These are phyloP conservation scores for Blastobotrys arbuscula DNA, from an alignment of 1,139 yeast species.

Conservation along the genomic window DNA sequence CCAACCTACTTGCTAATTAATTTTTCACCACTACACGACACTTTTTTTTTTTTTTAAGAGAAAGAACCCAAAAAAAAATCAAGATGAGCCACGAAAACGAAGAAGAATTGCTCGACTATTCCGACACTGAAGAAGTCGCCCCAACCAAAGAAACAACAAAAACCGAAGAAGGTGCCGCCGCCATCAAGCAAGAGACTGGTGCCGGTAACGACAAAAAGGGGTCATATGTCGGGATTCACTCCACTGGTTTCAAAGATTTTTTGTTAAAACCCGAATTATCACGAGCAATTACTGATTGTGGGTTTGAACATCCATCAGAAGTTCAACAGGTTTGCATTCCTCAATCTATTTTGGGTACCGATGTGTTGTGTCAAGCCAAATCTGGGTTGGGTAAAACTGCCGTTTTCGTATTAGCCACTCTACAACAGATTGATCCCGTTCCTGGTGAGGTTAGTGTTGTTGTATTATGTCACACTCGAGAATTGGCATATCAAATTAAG, in stretches of 20 bases:
- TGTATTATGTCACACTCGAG: slow-evolving; percentile 97
- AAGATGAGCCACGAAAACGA: slow-evolving; percentile 80
- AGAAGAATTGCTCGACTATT: slow-evolving; percentile 98
- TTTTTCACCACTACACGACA: slow-evolving; percentile 1
- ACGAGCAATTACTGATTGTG: slow-evolving; percentile 98
- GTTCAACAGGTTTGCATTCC: slow-evolving; percentile 99
- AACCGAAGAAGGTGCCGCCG: slow-evolving; percentile 22
- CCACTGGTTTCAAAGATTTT: slow-evolving; percentile 98
- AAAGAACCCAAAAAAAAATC: background rate
- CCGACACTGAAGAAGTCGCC: slow-evolving; percentile 94
- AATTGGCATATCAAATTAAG: slow-evolving; percentile 95
- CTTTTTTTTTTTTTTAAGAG: background rate
- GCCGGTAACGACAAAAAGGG: slow-evolving; percentile 74
- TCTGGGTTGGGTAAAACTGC: slow-evolving; percentile 99
- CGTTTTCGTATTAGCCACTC: slow-evolving; percentile 89
- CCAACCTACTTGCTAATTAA: too few species aligned
- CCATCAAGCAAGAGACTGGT: slow-evolving; percentile 40
- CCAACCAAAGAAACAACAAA: slow-evolving; percentile 17
- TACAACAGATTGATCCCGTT: slow-evolving; percentile 96
- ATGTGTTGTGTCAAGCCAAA: slow-evolving; percentile 97
- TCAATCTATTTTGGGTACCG: slow-evolving; percentile 96
- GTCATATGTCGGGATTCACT: slow-evolving; percentile 95
- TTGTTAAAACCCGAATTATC: slow-evolving; percentile 91
- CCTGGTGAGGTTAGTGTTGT: slow-evolving; percentile 94
- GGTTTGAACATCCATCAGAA: slow-evolving; percentile 99